Evolutionary conservation across 352 stramenopile species (phyloP), one percentile per base, ranked within the genome.

Genomic region (Globisporangium rhizosaccharum): DNA sequence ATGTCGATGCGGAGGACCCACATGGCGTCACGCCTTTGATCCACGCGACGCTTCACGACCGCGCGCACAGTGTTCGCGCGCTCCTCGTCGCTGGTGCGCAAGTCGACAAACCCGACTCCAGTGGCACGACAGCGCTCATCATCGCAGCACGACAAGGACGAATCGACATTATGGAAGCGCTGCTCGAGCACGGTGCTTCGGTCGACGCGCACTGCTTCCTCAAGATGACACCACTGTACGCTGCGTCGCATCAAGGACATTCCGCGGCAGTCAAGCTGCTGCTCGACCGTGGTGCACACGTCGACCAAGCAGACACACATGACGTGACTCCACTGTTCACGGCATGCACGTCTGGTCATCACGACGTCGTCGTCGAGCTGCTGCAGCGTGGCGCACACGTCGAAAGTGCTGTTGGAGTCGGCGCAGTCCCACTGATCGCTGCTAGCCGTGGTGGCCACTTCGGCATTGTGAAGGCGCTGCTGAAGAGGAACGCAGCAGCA

Each of bases 21-120:
- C n/a, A 61, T 25, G 46, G 56, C 8, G 25, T 50, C 17, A 56
- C 20, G 1, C 33, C 56, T 17, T 9, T 61, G 33, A 36, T 47
- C 25, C 14, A 50, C 20, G 41, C 44, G 23, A 30, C 28, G 15
- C 3, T 23, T 2, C 2, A 51, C 41, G 41, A n/a, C 3, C n/a
- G 39, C 17, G 15, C 49, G n/a, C 2, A 26, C 15, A 39, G n/a
- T 8, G 41, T 51, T 7, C 33, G 30, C 33, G 39, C 14, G 2
- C 2, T 57, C 23, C 12, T 57, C 7, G 20, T 11, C 5, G 33
- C 33, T 10, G 52, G 3, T 15, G 52, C 52, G 1, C 37, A 37
- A 18, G 39, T 50, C 14, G 39, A 57, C 41, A 50, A 45, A 33
- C 6, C 9, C 28, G 41, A 47, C n/a, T 12, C 20, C 9, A 50